These are phyloP conservation scores for Cladosporium velox DNA, from an alignment of 2,329 filamentous ascomycete genomes.

Conservation along the genomic window DNA sequence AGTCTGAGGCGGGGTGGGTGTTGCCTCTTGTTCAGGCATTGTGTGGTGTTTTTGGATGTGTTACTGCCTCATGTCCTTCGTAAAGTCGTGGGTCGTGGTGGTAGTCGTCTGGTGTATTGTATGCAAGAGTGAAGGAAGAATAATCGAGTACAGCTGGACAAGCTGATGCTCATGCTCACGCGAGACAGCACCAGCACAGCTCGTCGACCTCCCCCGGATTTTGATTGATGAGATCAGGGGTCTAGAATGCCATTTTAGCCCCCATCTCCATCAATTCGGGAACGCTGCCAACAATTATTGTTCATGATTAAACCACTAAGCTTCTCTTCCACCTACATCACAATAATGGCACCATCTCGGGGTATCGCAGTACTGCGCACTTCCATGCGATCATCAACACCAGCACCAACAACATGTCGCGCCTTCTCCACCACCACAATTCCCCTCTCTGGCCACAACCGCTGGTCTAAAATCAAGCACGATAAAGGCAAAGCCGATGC, in stretches of 20 bases:
- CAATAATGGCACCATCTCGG: conserved; percentile 37
- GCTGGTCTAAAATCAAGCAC: conserved; percentile 96
- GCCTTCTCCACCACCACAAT: conserved; percentile 26
- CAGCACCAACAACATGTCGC: conserved; percentile 19
- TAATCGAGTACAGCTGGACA: background rate
- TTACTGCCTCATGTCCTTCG: conserved; percentile 14
- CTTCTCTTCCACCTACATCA: conserved; percentile 4
- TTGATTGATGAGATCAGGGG: conserved; percentile 14
- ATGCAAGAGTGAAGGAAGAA: background rate
- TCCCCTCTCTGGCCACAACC: conserved; percentile 71
- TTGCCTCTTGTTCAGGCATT: conserved; percentile 16
- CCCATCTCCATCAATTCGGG: background rate
- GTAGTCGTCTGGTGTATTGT: background rate
- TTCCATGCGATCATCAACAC: background rate
- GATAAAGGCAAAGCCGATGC: conserved; percentile 86
- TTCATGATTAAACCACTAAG: background rate
- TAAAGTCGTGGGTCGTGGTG: conserved; percentile 1
- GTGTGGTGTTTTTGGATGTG: conserved; percentile 2
- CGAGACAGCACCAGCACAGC: conserved; percentile 6
- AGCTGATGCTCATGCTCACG: background rate
- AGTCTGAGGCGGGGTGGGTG: background rate
- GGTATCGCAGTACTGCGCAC: conserved; percentile 23
- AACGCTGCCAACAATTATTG: background rate
- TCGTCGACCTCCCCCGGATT: conserved; percentile 1
- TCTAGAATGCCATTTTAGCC: background rate